Conservation (phyloP, 192 early-diverging fungal species). For the Chytriomyces hyalinus region DNA sequence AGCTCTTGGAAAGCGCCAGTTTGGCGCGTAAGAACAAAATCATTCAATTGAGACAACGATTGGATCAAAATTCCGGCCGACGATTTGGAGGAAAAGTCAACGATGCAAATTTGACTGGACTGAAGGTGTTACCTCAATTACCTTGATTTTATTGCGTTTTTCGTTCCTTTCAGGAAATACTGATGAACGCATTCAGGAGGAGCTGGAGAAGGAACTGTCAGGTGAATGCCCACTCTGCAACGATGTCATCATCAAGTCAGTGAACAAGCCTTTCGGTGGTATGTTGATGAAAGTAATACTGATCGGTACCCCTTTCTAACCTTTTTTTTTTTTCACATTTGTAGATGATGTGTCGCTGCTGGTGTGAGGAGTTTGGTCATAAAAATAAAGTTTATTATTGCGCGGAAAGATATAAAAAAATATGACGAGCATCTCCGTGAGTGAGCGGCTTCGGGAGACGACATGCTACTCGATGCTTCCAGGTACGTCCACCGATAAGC, state of each 20-base stretch:
- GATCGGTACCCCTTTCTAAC: background rate
- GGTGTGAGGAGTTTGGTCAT: background rate
- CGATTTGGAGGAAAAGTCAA: slow-evolving; percentile 2
- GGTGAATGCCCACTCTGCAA: slow-evolving; percentile 95
- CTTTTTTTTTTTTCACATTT: background rate
- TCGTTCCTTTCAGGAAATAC: no score
- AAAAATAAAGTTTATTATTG: background rate
- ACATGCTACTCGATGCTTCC: slow-evolving; percentile 32
- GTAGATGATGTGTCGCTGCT: slow-evolving; percentile 10
- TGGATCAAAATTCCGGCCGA: slow-evolving; percentile 53
- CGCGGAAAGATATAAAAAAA: no score
- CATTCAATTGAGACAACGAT: slow-evolving; percentile 65
- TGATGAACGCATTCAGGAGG: slow-evolving; percentile 50
- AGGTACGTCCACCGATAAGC: background rate
- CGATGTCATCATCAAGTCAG: slow-evolving; percentile 90
- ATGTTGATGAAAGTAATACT: background rate
- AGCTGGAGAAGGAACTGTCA: slow-evolving; percentile 78
- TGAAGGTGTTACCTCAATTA: slow-evolving; percentile 1
- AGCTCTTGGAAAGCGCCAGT: slow-evolving; percentile 56
- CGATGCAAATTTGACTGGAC: slow-evolving; percentile 11
- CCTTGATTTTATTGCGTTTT: background rate
- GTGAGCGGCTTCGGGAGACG: slow-evolving; percentile 25
- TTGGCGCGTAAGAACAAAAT: slow-evolving; percentile 55
- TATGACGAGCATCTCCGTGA: background rate
- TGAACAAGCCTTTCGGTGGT: slow-evolving; percentile 79